Evolutionary conservation across 306 rosid genomes (phyloP), one percentile per base, ranked within the genome.

Genomic region (Malus fusca): DNA sequence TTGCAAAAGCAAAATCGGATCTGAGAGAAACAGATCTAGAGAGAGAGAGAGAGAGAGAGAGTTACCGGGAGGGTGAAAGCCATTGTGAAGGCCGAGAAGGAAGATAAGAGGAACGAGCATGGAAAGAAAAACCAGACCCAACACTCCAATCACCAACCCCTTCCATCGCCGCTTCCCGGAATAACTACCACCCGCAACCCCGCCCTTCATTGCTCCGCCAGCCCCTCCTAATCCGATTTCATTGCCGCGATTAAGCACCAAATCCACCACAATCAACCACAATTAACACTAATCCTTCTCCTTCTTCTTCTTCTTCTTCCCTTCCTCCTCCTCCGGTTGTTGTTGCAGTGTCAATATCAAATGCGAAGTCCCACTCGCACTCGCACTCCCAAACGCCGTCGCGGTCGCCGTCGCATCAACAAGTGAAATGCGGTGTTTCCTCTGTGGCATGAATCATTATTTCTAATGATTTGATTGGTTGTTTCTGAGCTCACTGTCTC

Each of bases 31-130:
- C 84, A 85, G 97, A 91, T 93, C 97, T 87, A 79, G 31, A 67
- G 35, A 66, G 46, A 59, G 28, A 23, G 75, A 21, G 67, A 65
- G 40, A 28, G 74, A 17, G 74, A 28, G 73, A 46, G 52, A 10
- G 72, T 73, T 81, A 90, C 96, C 96, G 3, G 98, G 48, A 83
- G 93, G 79, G 82, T 90, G 96, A 80, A 95, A 92, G 77, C 97
- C 93, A 80, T 90, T 92, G 83, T 95, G 96, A 44, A 92, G 89
- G 46, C 98, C 98, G 75, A 95, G 97, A 84, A 95, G 76, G 76
- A 95, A 95, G 75, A 85, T 90, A 75, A 95, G 97, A 52, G 98
- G 98, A 37, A 95, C 98, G 62, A 95, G 97, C 97, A 92, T 90
- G 66, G 98, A 95, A 67, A 95, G 97, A 63, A 95, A 62, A 75